Percentiles rank a stretch among this genome's conserved stretches.
Conservation (phyloP, 2,329 filamentous ascomycete species). For the Coniella vitis region DNA sequence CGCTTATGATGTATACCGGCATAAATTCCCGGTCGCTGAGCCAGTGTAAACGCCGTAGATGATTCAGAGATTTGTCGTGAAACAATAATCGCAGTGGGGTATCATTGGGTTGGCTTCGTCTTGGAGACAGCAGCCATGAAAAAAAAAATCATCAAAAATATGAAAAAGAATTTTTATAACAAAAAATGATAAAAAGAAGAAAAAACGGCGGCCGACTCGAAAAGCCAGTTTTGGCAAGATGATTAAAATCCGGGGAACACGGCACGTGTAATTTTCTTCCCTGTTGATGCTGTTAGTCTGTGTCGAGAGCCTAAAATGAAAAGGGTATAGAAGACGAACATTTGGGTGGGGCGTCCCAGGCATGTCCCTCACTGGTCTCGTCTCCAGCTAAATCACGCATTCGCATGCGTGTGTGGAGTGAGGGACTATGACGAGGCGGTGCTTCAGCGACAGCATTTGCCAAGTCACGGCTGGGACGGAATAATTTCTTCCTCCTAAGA, state of each 20-base stretch:
- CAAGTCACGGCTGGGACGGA: constrained; percentile 18
- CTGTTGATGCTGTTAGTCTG: not conserved
- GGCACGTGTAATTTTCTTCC: constrained; percentile 3
- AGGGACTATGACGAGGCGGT: constrained; percentile 11
- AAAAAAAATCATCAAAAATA: not conserved
- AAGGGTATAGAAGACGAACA: not conserved
- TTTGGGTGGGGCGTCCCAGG: constrained; percentile 10
- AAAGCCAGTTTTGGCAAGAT: not conserved
- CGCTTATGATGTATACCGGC: not conserved
- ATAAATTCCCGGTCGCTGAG: not conserved
- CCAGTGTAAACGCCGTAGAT: constrained; percentile 9
- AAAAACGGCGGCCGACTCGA: not conserved
- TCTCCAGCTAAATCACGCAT: constrained; percentile 25
- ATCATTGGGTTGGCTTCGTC: constrained; percentile 4
- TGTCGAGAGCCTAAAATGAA: not conserved
- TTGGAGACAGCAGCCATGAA: not conserved
- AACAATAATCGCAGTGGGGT: constrained; percentile 9
- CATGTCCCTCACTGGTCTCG: constrained; percentile 18
- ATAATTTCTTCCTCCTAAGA: constrained; percentile 19
- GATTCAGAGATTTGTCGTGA: constrained; percentile 5
- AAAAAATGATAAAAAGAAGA: not conserved
- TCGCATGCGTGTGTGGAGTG: constrained; percentile 17
- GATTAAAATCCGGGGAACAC: constrained; percentile 11
- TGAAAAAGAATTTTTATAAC: not conserved
- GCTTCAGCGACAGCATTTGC: constrained; percentile 7